Evolutionary conservation across 1,139 yeast genomes (phyloP).

Genomic region (Blastobotrys proliferans): DNA sequence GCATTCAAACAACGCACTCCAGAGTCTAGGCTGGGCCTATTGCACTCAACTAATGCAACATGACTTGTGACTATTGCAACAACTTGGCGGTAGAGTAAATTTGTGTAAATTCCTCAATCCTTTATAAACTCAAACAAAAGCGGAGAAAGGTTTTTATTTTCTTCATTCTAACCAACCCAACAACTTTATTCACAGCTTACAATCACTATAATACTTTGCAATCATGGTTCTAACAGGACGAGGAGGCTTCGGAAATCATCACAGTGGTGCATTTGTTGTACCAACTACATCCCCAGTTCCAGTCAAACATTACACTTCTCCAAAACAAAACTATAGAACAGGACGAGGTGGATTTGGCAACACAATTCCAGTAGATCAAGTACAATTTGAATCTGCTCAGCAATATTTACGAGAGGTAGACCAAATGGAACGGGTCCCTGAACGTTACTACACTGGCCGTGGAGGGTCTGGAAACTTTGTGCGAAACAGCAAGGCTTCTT

Average conservation of each 20-base stretch:
- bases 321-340: constrained; percentile 33
- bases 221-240: constrained; percentile 36
- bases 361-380: constrained; percentile 30
- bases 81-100: no score
- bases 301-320: constrained; percentile 35
- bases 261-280: constrained; percentile 11
- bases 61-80: no score
- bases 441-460: constrained; percentile 35
- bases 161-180: no score
- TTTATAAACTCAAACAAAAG: no score
- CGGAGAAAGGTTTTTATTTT: no score
- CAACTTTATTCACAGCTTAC: no score
- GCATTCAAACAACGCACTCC: no score
- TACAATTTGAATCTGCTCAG: constrained; percentile 32
- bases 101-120: no score
- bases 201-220: no score
- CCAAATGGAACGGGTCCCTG: constrained; percentile 33
- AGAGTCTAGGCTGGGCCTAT: no score
- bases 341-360: constrained; percentile 41
- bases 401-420: constrained; percentile 36
- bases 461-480: constrained; percentile 38
- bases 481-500: constrained; percentile 2
- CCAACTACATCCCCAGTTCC: constrained; percentile 33
- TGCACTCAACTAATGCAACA: no score
- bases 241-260: constrained; percentile 35